Conservation (phyloP, 2,329 filamentous ascomycete species). For the Diaporthe vexans region DNA sequence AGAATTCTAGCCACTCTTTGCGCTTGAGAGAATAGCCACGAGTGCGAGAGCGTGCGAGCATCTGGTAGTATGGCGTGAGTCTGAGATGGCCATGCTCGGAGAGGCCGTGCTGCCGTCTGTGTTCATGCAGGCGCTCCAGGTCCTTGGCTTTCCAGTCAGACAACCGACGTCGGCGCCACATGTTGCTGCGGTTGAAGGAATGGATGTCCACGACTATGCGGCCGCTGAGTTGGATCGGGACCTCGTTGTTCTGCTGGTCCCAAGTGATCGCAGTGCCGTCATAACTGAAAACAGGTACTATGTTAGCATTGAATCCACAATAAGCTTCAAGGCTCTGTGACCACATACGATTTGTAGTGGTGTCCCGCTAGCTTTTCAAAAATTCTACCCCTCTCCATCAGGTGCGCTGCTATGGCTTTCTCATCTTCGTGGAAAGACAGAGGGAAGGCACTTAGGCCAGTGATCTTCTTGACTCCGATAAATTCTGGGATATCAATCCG, state of each 20-base stretch:
- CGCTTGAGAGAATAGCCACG: slow-evolving; percentile 64
- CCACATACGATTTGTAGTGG: slow-evolving; percentile 61
- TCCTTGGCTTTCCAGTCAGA: slow-evolving; percentile 53
- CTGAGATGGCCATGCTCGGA: slow-evolving; percentile 45
- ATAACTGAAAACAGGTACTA: slow-evolving; percentile 19
- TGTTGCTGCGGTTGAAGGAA: slow-evolving; percentile 55
- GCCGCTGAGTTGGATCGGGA: slow-evolving; percentile 50
- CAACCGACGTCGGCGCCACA: slow-evolving; percentile 49
- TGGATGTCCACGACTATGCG: slow-evolving; percentile 56
- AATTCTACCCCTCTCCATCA: slow-evolving; percentile 57
- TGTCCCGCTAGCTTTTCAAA: slow-evolving; percentile 62
- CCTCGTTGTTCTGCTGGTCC: slow-evolving; percentile 52
- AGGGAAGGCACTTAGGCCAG: slow-evolving; percentile 59
- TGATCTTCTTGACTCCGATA: slow-evolving; percentile 60
- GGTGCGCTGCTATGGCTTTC: slow-evolving; percentile 50
- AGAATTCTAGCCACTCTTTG: slow-evolving; percentile 65
- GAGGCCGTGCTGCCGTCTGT: slow-evolving; percentile 44
- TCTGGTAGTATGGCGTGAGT: slow-evolving; percentile 51
- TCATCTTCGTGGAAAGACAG: slow-evolving; percentile 58
- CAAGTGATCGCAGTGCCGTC: slow-evolving; percentile 54
- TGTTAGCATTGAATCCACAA: background rate
- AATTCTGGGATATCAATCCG: slow-evolving; percentile 57
- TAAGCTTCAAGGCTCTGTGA: background rate
- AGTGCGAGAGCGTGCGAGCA: slow-evolving; percentile 51
- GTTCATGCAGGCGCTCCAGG: slow-evolving; percentile 48